Conservation (phyloP, 2,329 filamentous ascomycete species). For the Ophiosphaerella herpotricha region DNA sequence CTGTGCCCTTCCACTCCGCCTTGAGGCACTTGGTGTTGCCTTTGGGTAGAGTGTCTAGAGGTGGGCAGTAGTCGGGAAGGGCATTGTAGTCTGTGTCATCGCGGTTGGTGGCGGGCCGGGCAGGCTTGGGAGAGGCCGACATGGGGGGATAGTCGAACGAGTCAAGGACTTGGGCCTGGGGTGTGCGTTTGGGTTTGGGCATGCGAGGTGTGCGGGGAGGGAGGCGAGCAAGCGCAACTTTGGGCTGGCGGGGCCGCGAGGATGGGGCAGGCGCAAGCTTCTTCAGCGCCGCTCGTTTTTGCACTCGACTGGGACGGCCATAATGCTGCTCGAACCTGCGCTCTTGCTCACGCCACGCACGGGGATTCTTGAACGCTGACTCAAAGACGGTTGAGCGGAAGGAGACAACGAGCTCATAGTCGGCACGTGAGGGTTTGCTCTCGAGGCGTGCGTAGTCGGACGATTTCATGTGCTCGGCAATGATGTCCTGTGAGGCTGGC, state of each 20-base stretch:
- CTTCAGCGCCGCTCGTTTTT: slow-evolving; percentile 44
- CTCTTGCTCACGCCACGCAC: slow-evolving; percentile 49
- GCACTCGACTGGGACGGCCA: slow-evolving; percentile 49
- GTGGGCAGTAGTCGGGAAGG: slow-evolving; percentile 74
- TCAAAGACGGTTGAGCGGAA: slow-evolving; percentile 42
- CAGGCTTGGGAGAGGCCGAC: slow-evolving; percentile 44
- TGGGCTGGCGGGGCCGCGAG: slow-evolving; percentile 34
- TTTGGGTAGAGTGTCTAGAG: slow-evolving; percentile 65
- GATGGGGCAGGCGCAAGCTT: slow-evolving; percentile 46
- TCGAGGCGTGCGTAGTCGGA: slow-evolving; percentile 32
- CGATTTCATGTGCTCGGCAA: slow-evolving; percentile 43
- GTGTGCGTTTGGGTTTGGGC: slow-evolving; percentile 44
- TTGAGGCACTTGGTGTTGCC: slow-evolving; percentile 72
- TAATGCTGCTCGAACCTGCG: slow-evolving; percentile 56
- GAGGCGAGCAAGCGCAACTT: slow-evolving; percentile 39
- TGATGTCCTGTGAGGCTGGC: slow-evolving; percentile 29
- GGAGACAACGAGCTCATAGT: slow-evolving; percentile 43
- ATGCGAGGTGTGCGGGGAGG: slow-evolving; percentile 40
- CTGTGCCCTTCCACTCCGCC: slow-evolving; percentile 83
- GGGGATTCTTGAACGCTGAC: slow-evolving; percentile 48
- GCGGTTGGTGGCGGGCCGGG: slow-evolving; percentile 62
- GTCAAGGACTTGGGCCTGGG: slow-evolving; percentile 33
- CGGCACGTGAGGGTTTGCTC: slow-evolving; percentile 41
- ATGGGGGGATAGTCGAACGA: slow-evolving; percentile 42
- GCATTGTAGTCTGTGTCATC: slow-evolving; percentile 81